Conservation (phyloP, 768 basidiomycete species). For the Tylopilus subfusipes region DNA sequence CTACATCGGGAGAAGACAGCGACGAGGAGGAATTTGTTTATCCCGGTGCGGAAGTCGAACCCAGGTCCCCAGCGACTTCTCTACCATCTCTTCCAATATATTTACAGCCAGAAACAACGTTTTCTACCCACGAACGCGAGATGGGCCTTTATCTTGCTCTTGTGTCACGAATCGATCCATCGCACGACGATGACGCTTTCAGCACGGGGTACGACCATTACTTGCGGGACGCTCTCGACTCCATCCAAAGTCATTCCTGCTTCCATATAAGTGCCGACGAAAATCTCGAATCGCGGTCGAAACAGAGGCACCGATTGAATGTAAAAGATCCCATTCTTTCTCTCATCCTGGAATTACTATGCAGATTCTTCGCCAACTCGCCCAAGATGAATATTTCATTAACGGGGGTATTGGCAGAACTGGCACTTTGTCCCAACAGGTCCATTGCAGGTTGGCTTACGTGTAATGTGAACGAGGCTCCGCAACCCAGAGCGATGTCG, state of each 20-base stretch:
- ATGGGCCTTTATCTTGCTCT: conserved; percentile 76
- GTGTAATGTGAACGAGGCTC: conserved; percentile 49
- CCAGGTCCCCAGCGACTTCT: conserved; percentile 14
- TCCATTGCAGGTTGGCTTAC: conserved; percentile 89
- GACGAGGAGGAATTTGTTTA: conserved; percentile 52
- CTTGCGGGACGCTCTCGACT: conserved; percentile 66
- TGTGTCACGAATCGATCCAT: conserved; percentile 74
- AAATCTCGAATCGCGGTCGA: conserved; percentile 34
- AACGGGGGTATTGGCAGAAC: conserved; percentile 73
- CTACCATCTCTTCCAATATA: conserved; percentile 37
- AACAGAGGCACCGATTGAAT: conserved; percentile 70
- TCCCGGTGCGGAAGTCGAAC: conserved; percentile 29
- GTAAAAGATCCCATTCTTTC: conserved; percentile 75
- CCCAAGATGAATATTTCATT: conserved; percentile 87
- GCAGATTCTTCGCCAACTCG: conserved; percentile 80
- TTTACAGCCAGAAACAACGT: conserved; percentile 66
- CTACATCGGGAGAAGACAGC: conserved; percentile 38
- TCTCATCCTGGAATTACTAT: conserved; percentile 62
- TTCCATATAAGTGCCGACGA: conserved; percentile 48
- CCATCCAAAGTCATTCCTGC: conserved; percentile 63
- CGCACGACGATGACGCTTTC: conserved; percentile 65
- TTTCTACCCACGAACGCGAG: conserved; percentile 79
- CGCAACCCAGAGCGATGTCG: conserved; percentile 8
- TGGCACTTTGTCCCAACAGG: conserved; percentile 83
- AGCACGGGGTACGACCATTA: conserved; percentile 87